A percentile compares a stretch with the other conserved stretches of the same genome.
Evolutionary conservation across 495 filamentous ascomycete species (phyloP).

Genomic region (Penicillium antarcticum): DNA sequence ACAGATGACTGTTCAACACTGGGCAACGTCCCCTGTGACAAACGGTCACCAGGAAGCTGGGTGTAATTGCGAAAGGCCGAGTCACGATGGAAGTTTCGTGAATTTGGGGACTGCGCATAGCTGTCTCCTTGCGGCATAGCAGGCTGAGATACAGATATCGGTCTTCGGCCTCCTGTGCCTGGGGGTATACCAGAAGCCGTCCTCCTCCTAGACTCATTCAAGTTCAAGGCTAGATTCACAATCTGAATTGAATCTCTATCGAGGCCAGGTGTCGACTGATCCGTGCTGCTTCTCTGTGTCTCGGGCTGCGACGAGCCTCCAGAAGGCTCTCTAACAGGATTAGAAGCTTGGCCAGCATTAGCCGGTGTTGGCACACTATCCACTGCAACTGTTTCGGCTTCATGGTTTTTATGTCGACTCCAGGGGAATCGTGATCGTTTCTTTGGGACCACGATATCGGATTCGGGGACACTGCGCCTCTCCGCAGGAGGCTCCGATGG

Average conservation of each 20-base stretch:
- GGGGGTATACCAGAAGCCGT: constrained; percentile 49
- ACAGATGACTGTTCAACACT: constrained; percentile 22
- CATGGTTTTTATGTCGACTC: constrained; percentile 32
- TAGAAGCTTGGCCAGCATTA: constrained; percentile 4
- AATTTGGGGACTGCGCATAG: constrained; percentile 13
- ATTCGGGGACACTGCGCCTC: constrained; percentile 32
- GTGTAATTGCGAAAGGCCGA: constrained; percentile 16
- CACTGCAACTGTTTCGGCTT: constrained; percentile 15
- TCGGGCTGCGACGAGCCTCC: constrained; percentile 10
- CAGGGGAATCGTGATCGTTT: constrained; percentile 39
- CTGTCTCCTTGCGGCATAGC: constrained; percentile 12
- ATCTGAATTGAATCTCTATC: constrained; percentile 81
- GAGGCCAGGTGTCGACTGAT: constrained; percentile 33
- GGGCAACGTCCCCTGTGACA: constrained; percentile 2
- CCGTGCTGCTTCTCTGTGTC: constrained; percentile 1
- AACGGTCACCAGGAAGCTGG: constrained; percentile 12
- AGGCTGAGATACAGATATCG: constrained; percentile 41
- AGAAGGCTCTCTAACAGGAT: constrained; percentile 6
- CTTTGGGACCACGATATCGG: constrained; percentile 33
- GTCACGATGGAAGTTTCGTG: constrained; percentile 12
- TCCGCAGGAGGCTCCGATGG: constrained; percentile 26
- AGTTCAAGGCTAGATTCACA: constrained; percentile 81
- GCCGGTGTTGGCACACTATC: constrained; percentile 6
- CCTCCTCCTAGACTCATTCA: constrained; percentile 77
- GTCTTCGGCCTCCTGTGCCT: constrained; percentile 40